Evolutionary conservation across 495 filamentous ascomycete species (phyloP), one percentile per base, ranked within the genome.

Genomic region (Cercophora sp.): DNA sequence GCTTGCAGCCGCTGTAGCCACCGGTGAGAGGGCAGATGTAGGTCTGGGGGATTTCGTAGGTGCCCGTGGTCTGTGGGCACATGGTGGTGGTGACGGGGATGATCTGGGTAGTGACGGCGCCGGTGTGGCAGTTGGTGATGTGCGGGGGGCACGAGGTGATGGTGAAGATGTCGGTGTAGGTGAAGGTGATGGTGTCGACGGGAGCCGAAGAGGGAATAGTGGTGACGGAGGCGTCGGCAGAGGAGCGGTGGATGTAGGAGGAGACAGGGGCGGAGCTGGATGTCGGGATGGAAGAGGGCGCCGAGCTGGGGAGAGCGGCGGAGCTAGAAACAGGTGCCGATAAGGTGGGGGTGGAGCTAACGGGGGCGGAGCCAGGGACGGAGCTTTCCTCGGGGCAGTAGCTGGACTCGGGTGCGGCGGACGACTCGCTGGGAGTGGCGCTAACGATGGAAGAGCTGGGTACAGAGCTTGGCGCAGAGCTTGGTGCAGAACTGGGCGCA

Each of bases 71-170:
- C n/a, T n/a, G n/a, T 2, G 57, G 58, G 56, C 61, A 64, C 32
- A 55, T n/a, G 8, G 56, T 43, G 0, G 56, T 58, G 0, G 62
- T 66, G 27, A 52, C 54, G 24, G 66, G 52, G 56, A 57, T 51
- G 20, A 66, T 36, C 13, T 63, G 45, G 23, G 60, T 63, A 19
- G 63, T 64, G 37, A 67, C 58, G 20, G 43, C 42, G 26, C 65
- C 61, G 29, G 54, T 67, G 18, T 76, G 78, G 73, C 79, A 81
- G 75, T 79, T 62, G 56, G 77, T 78, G 51, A 84, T 78, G 35
- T 67, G 71, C 34, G 80, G 70, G 60, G 66, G 69, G 71, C 82
- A 85, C 16, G 77, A 81, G 63, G 75, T 82, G 71, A 84, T 70
- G 69, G 80, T 81, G 54, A 76, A 73, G 42, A 74, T 73, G 41